Evolutionary conservation across 2,329 filamentous ascomycete genomes (phyloP), one percentile per base, ranked within the genome.

Genomic region (Dactylonectria estremocensis): DNA sequence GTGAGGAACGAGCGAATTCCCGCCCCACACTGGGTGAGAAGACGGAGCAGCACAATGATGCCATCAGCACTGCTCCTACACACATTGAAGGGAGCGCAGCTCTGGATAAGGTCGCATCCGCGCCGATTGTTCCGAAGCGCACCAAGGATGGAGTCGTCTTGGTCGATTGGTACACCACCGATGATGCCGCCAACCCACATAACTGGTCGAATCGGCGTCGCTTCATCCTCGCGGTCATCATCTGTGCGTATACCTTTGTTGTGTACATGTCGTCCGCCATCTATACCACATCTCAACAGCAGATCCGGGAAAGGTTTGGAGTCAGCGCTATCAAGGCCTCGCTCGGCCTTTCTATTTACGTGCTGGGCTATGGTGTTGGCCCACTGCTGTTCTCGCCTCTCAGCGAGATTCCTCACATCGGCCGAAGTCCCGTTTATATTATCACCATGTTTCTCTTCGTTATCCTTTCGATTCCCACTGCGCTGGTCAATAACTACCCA

Each of bases 371-470:
- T 69, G 90, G 91, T 13, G 80, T 90, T 16, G 91, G 91, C 0
- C 90, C 91, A 1, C 79, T 93, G 24, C 69, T 93, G 22, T 93
- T 89, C 80, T 89, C 89, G 0, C 92, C 92, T 0, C 78, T 93
- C 45, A 87, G 84, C 53, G 92, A 94, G 79, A 88, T 93, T 24
- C 90, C 91, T 0, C 76, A 84, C 50, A 86, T 93, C 55, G 92
- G 92, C 1, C 85, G 91, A 5, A 93, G 90, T 72, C 88, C 89
- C 0, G 87, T 91, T 8, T 93, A 93, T 78, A 87, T 92, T 45
- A 77, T 88, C 69, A 91, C 91, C 5, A 91, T 93, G 80, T 86
- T 87, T 64, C 81, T 93, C 31, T 94, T 93, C 77, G 88, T 91
- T 53, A 85, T 93, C 64, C 78, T 94, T 8, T 89, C 87, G 3